phyloP scores from a whole-genome alignment of 805 yeast species.

The Myxozyma udenii region DNA sequence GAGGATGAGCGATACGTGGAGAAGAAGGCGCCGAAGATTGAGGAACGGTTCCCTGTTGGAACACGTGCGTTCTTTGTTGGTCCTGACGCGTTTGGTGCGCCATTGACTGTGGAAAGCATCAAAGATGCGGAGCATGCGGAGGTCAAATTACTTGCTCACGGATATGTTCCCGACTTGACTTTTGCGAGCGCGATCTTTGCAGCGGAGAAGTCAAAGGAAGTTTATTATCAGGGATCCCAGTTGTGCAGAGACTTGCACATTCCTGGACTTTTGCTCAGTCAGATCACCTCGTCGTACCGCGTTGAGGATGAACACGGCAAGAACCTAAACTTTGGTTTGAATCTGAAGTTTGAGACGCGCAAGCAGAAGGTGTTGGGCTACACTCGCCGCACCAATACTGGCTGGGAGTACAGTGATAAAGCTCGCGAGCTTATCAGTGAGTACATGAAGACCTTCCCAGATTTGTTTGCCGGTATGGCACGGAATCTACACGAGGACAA shows the following conservation, averaged over 20 bases:
- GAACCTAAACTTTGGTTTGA: conserved; percentile 71
- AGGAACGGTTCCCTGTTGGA: conserved; percentile 74
- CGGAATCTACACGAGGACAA: conserved; percentile 6
- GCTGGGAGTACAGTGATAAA: conserved; percentile 81
- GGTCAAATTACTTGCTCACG: conserved; percentile 31
- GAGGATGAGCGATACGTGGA: conserved; percentile 72
- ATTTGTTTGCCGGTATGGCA: conserved; percentile 49
- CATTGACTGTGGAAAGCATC: conserved; percentile 48
- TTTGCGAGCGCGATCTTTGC: conserved; percentile 61
- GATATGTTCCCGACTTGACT: conserved; percentile 50
- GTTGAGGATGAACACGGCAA: conserved; percentile 53
- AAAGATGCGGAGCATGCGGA: conserved; percentile 37
- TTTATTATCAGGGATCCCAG: conserved; percentile 63
- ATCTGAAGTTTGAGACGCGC: conserved; percentile 74
- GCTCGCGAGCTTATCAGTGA: conserved; percentile 65
- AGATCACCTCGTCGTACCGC: conserved; percentile 69
- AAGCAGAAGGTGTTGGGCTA: conserved; percentile 85
- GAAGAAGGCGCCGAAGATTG: conserved; percentile 70
- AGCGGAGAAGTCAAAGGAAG: conserved; percentile 51
- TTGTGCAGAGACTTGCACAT: conserved; percentile 58
- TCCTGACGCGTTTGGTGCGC: conserved; percentile 80
- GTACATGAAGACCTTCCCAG: conserved; percentile 61
- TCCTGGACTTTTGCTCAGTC: conserved; percentile 66
- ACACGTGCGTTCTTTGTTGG: conserved; percentile 77
- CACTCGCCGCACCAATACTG: conserved; percentile 59